A percentile compares a stretch with the other conserved stretches of the same genome.
Evolutionary conservation across 2,329 filamentous ascomycete species (phyloP).

Genomic region (Trichoderma sp.): DNA sequence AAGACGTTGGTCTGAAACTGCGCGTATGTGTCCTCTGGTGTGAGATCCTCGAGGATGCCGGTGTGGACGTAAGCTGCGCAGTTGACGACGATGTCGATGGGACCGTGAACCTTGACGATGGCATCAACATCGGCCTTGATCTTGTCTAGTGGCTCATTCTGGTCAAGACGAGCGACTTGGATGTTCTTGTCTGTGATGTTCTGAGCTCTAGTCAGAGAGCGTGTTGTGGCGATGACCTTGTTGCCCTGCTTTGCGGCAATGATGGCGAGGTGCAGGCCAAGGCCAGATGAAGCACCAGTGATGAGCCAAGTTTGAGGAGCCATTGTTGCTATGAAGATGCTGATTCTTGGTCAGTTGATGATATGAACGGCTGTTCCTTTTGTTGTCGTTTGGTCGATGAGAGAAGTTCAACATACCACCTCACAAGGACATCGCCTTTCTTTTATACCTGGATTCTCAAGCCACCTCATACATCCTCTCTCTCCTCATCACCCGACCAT

Average conservation of each 20-base stretch:
- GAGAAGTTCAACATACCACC: background rate
- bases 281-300: slow-evolving; percentile 12
- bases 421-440: background rate
- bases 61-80: slow-evolving; percentile 15
- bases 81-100: slow-evolving; percentile 13
- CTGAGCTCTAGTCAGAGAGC: background rate
- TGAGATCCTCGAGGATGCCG: slow-evolving; percentile 8
- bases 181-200: background rate
- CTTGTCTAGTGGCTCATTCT: slow-evolving; percentile 10
- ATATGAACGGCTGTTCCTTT: too few species aligned
- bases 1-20: slow-evolving; percentile 15
- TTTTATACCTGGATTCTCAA: slow-evolving; percentile 5
- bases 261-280: slow-evolving; percentile 6
- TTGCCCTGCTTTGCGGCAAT: slow-evolving; percentile 11
- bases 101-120: background rate
- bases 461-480: background rate
- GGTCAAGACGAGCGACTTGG: slow-evolving; percentile 3
- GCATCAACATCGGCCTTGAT: slow-evolving; percentile 6
- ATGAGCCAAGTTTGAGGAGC: slow-evolving; percentile 15
- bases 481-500: background rate
- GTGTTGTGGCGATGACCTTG: slow-evolving; percentile 11
- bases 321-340: background rate
- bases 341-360: background rate
- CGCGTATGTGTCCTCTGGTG: slow-evolving; percentile 2
- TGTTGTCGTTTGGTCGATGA: background rate